phyloP scores from a whole-genome alignment of 768 basidiomycete species.

The Candolleomyces efflorescens region DNA sequence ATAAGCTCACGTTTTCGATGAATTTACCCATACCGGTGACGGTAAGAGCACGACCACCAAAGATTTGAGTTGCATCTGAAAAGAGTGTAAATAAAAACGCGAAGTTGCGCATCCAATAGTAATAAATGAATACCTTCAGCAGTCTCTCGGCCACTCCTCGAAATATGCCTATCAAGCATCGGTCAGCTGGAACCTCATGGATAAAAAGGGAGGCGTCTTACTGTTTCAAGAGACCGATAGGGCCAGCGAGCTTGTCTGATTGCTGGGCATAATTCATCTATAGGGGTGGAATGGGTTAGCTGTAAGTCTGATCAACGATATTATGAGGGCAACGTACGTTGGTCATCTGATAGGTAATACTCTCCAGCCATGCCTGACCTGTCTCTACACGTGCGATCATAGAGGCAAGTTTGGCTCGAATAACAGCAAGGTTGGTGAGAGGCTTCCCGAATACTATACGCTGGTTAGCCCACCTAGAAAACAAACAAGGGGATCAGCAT shows the following conservation, averaged over 20 bases:
- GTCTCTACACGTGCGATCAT: conserved; percentile 92
- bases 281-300: background rate
- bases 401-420: conserved; percentile 78
- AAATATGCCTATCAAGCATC: conserved; percentile 50
- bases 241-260: conserved; percentile 81
- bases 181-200: conserved; percentile 1
- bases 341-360: conserved; percentile 89
- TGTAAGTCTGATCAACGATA: conserved; percentile 10
- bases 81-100: conserved; percentile 27
- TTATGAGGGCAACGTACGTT: conserved; percentile 42
- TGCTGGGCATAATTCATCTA: conserved; percentile 88
- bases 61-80: conserved; percentile 77
- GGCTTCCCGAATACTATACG: conserved; percentile 90
- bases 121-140: conserved; percentile 46
- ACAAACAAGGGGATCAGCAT: background rate
- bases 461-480: conserved; percentile 76
- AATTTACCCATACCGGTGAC: conserved; percentile 82
- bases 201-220: conserved; percentile 29
- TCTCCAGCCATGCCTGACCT: conserved; percentile 87
- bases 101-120: conserved; percentile 31
- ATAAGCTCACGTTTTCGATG: conserved; percentile 65
- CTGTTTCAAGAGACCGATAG: conserved; percentile 88
- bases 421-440: conserved; percentile 75
- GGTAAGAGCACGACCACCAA: conserved; percentile 87
- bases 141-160: conserved; percentile 64